Conservation (phyloP, 192 early-diverging fungal species). For the Rhizophagus clarus region DNA sequence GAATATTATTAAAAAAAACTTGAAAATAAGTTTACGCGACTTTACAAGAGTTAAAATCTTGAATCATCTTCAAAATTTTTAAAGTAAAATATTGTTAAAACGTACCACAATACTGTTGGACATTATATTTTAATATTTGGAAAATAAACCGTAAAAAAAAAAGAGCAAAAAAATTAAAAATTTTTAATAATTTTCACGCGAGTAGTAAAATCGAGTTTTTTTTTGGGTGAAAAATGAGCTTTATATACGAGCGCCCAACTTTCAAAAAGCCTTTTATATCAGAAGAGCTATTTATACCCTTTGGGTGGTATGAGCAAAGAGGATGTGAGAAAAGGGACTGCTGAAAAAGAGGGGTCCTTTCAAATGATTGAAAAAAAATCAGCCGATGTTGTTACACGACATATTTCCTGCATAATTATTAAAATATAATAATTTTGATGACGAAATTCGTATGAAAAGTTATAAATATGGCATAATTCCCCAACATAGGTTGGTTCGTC, state of each 20-base stretch:
- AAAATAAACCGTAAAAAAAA: background rate
- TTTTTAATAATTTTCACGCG: background rate
- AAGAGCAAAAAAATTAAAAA: background rate
- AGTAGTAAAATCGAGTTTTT: background rate
- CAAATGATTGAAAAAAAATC: background rate
- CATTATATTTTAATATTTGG: background rate
- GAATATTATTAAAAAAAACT: background rate
- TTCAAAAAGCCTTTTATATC: background rate
- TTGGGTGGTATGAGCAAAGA: background rate
- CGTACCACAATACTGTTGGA: constrained; percentile 17
- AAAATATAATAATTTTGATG: too few species aligned
- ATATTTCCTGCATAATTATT: too few species aligned
- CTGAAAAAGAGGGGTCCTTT: background rate
- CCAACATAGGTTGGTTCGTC: too few species aligned
- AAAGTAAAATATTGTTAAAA: background rate
- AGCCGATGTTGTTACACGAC: background rate
- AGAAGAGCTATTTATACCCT: constrained; percentile 14
- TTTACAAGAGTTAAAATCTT: background rate
- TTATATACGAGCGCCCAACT: background rate
- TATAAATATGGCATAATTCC: too few species aligned
- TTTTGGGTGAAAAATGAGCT: background rate
- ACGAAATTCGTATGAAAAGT: too few species aligned
- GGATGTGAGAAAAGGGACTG: background rate
- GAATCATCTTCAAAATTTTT: background rate
- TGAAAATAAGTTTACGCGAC: background rate